Base-by-base conservation (phyloP, 257 asterid species). In the Solanum sitiens region DNA sequence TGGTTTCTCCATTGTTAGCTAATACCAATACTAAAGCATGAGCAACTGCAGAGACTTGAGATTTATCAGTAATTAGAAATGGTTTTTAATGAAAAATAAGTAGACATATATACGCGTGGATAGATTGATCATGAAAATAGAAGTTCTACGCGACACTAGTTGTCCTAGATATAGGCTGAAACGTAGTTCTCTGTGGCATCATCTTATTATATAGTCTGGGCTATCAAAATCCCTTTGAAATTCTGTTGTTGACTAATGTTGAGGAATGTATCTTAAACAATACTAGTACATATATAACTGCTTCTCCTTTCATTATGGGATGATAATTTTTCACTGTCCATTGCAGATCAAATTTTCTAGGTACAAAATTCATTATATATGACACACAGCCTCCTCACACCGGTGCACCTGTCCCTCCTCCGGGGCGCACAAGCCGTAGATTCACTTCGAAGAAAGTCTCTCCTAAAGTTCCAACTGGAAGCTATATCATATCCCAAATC, bases 361-460 rank as follows among this genome's bases (percentile, higher is more conserved):
- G 99, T 37, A 96, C 99, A 12, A 96, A 96, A 94, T 96, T 96
- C 88, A 94, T 95, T 88, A 94, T 96, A 44, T 96, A 95, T n/a
- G 99, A 95, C 90, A 96, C 98, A 2, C 98, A 94, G 87, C 96
- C 98, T 25, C 95, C 98, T 9, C 92, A 89, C 35, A 65, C 90
- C 53, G 87, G 94, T 87, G 92, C 95, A 3, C 94, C 91, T 72
- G 76, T 91, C 61, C 89, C 96, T 30, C 93, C 93, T 44, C 94
- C 98, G 0, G 98, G 96, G 72, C 91, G 92, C 89, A 68, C 98
- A 23, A 94, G 99, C 93, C 95, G 98, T 6, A 87, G 98, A 73
- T 96, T 96, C 93, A 87, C 90, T 63, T 94, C 99, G 86, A 94
- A 91, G 91, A 96, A 96, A 88, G 79, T 72, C 45, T 72, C 79